Percentiles rank a stretch among this genome's conserved stretches.
phyloP scores from a whole-genome alignment of 768 basidiomycete genomes.

The Tulasnella calospora region DNA sequence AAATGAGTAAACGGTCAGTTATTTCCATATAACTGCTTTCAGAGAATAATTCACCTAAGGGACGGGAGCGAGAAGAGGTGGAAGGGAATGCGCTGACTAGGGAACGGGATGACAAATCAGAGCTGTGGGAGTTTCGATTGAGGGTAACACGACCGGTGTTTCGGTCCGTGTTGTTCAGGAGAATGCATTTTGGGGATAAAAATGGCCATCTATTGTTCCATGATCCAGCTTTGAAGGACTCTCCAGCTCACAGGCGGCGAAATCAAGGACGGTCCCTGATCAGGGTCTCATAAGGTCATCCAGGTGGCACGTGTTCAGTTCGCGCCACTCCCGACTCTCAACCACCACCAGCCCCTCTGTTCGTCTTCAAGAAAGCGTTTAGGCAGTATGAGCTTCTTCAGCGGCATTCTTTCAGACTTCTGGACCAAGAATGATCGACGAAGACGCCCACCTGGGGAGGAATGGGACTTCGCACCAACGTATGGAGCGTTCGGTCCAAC shows the following conservation, averaged over 20 bases:
- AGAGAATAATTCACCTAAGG: not conserved
- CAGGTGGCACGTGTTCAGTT: not conserved
- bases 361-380: not conserved
- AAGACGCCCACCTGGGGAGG: not conserved
- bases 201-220: too few relatives aligned
- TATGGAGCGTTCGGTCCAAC: slow-evolving; percentile 28
- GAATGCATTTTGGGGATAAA: too few relatives aligned
- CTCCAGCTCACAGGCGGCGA: not conserved
- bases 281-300: not conserved
- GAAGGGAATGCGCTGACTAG: not conserved
- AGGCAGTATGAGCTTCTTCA: not conserved
- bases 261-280: not conserved
- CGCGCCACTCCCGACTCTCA: not conserved
- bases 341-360: not conserved
- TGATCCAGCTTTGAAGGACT: not conserved
- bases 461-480: slow-evolving; percentile 17
- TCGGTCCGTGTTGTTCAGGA: not conserved
- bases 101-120: not conserved
- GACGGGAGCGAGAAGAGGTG: not conserved
- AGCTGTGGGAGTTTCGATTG: not conserved
- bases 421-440: slow-evolving; percentile 1
- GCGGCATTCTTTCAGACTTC: not conserved
- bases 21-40: not conserved
- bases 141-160: not conserved
- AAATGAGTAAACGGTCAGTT: not conserved